Evolutionary conservation across 2,329 filamentous ascomycete species (phyloP), one percentile per base, ranked within the genome.

Genomic region (Nectriaceae sp.): DNA sequence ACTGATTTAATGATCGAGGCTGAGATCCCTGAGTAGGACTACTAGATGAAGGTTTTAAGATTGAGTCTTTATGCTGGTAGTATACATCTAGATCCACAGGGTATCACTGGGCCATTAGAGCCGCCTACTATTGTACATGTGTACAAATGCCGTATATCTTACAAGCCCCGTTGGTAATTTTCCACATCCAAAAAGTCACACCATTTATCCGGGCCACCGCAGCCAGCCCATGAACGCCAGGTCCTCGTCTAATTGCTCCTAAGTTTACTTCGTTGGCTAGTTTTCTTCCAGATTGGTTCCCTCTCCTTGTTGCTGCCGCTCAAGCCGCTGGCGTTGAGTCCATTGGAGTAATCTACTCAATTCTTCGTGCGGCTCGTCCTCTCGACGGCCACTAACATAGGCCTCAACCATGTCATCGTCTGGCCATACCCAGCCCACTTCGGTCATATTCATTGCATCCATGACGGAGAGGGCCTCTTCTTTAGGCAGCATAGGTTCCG

Each of bases 401-500:
- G 60, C 57, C 38, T 62, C 52, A 15, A 75, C 65, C 18, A 69
- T 64, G 33, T 61, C 59, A 6, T 66, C 60, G 29, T 67, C 63
- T 1, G 76, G 75, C 75, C 75, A 76, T 33, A 65, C 46, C 59
- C 62, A 70, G 11, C 46, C 53, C 45, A 65, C 38, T 11, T 53
- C 56, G 26, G 59, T 53, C 15, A 52, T 49, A 31, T 64, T 59
- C 24, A 69, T 49, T 8, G 50, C 53, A 4, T 55, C 47, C 39
- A 66, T 59, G n/a, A 76, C 55, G 36, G 58, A 53, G 15, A 51
- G 48, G 44, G 73, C 61, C 26, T 55, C 57, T n/a, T 62, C 55
- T 10, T 53, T 52, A 5, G 63, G 60, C 2, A 80, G 65, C 49
- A 71, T 65, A 5, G 71, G 70, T 47, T 75, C 70, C 4, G 73